Base-by-base conservation (phyloP, 164 flowering plant genomes). In the Tetracentron sinense region DNA sequence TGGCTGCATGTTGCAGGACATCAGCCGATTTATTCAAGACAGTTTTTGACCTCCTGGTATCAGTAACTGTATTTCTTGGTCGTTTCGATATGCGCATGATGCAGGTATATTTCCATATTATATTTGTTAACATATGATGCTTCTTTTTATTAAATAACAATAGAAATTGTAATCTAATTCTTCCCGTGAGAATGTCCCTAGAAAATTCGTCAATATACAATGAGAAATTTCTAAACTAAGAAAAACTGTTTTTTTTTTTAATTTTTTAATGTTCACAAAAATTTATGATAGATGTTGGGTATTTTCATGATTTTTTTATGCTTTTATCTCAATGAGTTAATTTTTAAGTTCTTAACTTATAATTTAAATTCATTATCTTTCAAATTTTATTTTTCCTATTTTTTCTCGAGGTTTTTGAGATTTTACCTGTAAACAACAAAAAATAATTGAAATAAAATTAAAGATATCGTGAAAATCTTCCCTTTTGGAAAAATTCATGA, bases 1-100 rank as follows among this genome's bases (percentile, higher is more conserved):
- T 77, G 56, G 35, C 56, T 63, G 19, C 63, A 22, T 69, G 28
- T 35, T 83, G 70, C 90, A 95, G 99, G 83, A 95, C 98, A 63
- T 95, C 99, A 8, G 96, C 99, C 61, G 99, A 95, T 82, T 78
- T 95, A 28, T 95, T 95, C 78, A 95, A 95, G 83, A 95, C 99
- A 26, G 90, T 81, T 57, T 95, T 92, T 81, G 99, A 95, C 77
- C 96, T 95, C 60, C 76, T 95, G 70, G 99, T 95, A 51, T 92
- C 99, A 26, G 98, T 95, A 63, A 92, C 99, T 56, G 83, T 95
- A 61, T 95, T 95, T 72, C 85, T 95, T 75, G 99, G 99, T 16
- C 97, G 99, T 44, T 95, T 95, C 75, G 99, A 95, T 70, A 92
- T 95, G 99, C 92, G 99, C 31, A 92, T 90, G 97, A 95, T 95